These are phyloP conservation scores for Cryptococcus jaspeensis DNA, from an alignment of 1,284 basidiomycete species.

Conservation along the genomic window DNA sequence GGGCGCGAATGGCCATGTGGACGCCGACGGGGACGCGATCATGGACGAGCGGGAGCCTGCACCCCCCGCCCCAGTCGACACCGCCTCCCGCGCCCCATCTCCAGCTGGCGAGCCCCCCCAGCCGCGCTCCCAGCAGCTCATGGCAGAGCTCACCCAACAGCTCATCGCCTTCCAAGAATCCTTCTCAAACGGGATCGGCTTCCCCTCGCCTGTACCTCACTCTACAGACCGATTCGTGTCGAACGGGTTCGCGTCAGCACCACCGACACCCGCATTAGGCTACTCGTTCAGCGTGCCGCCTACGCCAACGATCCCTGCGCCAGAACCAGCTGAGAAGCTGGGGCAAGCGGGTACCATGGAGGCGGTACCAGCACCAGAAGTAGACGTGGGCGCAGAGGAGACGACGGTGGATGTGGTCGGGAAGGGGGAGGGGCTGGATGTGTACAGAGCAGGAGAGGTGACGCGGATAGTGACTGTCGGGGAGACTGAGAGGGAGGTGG, in stretches of 20 bases:
- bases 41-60: slow-evolving; percentile 3
- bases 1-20: slow-evolving; percentile 5
- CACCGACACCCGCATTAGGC: neutral
- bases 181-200: slow-evolving; percentile 52
- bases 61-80: neutral
- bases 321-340: neutral
- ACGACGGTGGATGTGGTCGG: slow-evolving; percentile 1
- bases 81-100: slow-evolving; percentile 58
- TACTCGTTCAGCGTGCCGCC: neutral
- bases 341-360: no score
- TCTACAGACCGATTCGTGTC: no score
- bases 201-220: slow-evolving; percentile 25
- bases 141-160: slow-evolving; percentile 85
- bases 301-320: neutral
- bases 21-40: slow-evolving; percentile 6
- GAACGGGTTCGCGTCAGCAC: neutral
- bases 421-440: slow-evolving; percentile 19
- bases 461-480: slow-evolving; percentile 16
- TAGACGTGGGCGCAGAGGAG: neutral
- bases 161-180: slow-evolving; percentile 81
- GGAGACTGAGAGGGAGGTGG: slow-evolving; percentile 13
- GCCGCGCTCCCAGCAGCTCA: slow-evolving; percentile 50
- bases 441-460: slow-evolving; percentile 30
- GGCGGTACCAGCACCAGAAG: no score
- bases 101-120: slow-evolving; percentile 58